A percentile compares a stretch with the other conserved stretches of the same genome.
phyloP scores from a whole-genome alignment of 768 basidiomycete species.

The Cystobasidiopsis lactophilus region DNA sequence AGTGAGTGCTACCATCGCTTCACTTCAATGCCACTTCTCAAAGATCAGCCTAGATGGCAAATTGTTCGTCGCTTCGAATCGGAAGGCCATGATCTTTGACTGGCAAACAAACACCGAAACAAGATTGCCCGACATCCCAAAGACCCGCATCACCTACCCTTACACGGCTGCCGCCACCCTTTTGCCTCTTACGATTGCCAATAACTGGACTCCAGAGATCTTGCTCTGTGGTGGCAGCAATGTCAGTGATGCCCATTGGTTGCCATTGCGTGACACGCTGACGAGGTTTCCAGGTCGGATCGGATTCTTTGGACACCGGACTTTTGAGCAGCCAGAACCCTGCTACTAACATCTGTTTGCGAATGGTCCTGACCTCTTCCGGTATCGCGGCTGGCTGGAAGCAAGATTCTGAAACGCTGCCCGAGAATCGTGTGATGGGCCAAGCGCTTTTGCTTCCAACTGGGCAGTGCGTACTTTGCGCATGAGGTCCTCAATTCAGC shows the following conservation, averaged over 20 bases:
- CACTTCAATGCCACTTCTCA: slow-evolving; percentile 32
- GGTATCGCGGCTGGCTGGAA: slow-evolving; percentile 23
- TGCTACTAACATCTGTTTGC: too few species aligned
- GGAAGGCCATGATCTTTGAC: too few species aligned
- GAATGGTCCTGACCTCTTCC: slow-evolving; percentile 24
- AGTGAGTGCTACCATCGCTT: slow-evolving; percentile 21
- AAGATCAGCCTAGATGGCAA: too few species aligned
- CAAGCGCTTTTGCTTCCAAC: slow-evolving; percentile 25
- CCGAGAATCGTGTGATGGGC: slow-evolving; percentile 23
- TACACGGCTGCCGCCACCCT: slow-evolving; percentile 72
- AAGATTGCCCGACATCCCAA: slow-evolving; percentile 26
- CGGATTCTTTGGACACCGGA: too few species aligned
- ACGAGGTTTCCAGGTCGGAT: too few species aligned
- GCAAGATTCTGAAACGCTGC: slow-evolving; percentile 24
- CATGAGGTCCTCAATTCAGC: too few species aligned
- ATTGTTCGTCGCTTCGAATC: too few species aligned
- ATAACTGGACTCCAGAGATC: slow-evolving; percentile 53
- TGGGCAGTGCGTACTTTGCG: too few species aligned
- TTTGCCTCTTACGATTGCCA: slow-evolving; percentile 71
- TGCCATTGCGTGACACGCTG: not conserved
- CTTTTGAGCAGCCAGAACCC: too few species aligned
- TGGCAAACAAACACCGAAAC: slow-evolving; percentile 23
- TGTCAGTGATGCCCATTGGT: slow-evolving; percentile 4
- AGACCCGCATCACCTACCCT: slow-evolving; percentile 47
- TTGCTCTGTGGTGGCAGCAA: slow-evolving; percentile 64